Percentiles rank a stretch among this genome's conserved stretches.
phyloP scores from a whole-genome alignment of 768 basidiomycete species.

The Lepiota venenata region DNA sequence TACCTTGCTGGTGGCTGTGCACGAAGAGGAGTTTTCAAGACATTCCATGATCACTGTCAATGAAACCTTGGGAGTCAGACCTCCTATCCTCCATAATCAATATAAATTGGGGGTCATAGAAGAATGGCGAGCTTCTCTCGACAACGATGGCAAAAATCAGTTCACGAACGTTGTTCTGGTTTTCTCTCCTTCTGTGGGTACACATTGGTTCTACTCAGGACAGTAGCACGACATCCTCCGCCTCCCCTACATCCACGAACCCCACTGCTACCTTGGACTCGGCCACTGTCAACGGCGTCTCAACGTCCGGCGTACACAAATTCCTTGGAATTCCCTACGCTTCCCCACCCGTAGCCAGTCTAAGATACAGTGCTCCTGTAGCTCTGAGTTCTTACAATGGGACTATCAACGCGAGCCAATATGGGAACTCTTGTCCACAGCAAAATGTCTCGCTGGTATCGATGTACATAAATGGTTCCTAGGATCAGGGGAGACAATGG shows the following conservation, averaged over 20 bases:
- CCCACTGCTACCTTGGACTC: conserved; percentile 8
- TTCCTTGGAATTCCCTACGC: conserved; percentile 17
- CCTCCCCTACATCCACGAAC: neutral
- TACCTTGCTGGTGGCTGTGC: neutral
- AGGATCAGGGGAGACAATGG: neutral
- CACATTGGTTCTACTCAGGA: neutral
- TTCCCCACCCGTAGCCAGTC: conserved; percentile 13
- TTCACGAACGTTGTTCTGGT: neutral
- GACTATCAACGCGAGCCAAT: conserved; percentile 10
- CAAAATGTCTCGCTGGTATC: conserved; percentile 11
- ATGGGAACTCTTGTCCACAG: conserved; percentile 12
- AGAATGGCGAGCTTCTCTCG: too few species aligned
- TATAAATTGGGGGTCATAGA: neutral
- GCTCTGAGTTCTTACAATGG: conserved; percentile 12
- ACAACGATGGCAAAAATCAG: neutral
- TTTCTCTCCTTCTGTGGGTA: neutral
- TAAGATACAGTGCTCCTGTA: conserved; percentile 13
- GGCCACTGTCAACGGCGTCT: conserved; percentile 6
- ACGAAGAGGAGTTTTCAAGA: neutral
- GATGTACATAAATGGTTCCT: neutral
- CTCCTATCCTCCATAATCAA: neutral
- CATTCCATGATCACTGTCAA: neutral
- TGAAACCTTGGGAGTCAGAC: neutral
- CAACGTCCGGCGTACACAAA: conserved; percentile 11
- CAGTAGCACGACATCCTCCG: neutral